Percentiles rank a stretch among this genome's conserved stretches.
Evolutionary conservation across 208 protist genomes (phyloP).

Genomic region (Trypanosoma congolense): DNA sequence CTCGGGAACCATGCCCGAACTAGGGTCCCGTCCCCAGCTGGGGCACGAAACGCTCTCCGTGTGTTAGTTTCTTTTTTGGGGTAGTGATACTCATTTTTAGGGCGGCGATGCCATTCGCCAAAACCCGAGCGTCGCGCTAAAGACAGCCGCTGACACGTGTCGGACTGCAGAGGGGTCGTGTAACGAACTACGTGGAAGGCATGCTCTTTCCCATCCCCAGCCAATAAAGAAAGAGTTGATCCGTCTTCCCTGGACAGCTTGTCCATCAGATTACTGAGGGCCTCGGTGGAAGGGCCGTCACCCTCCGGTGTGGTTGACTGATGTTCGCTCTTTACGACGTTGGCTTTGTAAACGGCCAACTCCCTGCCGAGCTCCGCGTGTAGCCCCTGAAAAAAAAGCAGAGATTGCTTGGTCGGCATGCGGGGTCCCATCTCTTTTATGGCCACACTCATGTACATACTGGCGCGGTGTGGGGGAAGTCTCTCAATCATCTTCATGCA

Average conservation of each 20-base stretch:
- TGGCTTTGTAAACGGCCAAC: conserved; percentile 6
- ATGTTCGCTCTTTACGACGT: conserved; percentile 11
- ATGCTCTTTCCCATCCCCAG: conserved; percentile 10
- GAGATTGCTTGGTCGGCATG: conserved; percentile 29
- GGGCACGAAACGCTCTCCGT: conserved; percentile 49
- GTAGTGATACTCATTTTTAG: conserved; percentile 37
- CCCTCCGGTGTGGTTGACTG: background rate
- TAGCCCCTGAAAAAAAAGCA: conserved; percentile 48
- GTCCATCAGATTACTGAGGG: conserved; percentile 45
- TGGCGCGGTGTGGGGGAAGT: conserved; percentile 35
- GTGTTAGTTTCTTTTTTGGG: conserved; percentile 33
- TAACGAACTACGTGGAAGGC: conserved; percentile 12
- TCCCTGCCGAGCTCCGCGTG: conserved; percentile 23
- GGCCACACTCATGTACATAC: conserved; percentile 50
- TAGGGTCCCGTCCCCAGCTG: conserved; percentile 30
- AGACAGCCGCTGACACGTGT: conserved; percentile 29
- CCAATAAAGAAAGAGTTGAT: conserved; percentile 13
- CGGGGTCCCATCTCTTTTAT: conserved; percentile 30
- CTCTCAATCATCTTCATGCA: conserved; percentile 54
- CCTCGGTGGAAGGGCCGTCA: conserved; percentile 17
- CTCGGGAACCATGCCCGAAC: conserved; percentile 50
- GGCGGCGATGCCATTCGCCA: conserved; percentile 38
- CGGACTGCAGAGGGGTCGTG: conserved; percentile 19
- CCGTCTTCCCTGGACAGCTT: conserved; percentile 31
- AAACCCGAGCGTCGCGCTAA: conserved; percentile 54